Base-by-base conservation (phyloP, 2,329 filamentous ascomycete genomes). In the Venturia pyrina region DNA sequence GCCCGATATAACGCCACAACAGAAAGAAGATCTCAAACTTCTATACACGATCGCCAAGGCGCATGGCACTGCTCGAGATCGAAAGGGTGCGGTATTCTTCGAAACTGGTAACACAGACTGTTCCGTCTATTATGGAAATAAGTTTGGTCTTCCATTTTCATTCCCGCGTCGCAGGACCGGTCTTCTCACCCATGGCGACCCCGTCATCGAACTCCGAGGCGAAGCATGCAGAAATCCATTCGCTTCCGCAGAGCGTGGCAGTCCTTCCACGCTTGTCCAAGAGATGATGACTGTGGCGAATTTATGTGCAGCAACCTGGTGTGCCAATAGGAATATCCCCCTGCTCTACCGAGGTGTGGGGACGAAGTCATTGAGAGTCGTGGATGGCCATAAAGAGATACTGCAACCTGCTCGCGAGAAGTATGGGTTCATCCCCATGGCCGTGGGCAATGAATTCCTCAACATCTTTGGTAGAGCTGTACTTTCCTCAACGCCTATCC, bases 251-350 rank as follows among this genome's bases (percentile, higher is more conserved):
- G 79, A 60, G 73, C 74, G 48, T 46, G 57, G 53, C 62, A 66
- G 28, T 43, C 28, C 24, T 40, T 46, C 13, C 34, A n/a, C 5
- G 17, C 57, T 66, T 28, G 67, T 79, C 73, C 68, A 75, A 75
- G 77, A 82, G 62, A 69, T 78, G 44, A 88, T 88, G 85, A 74
- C 85, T 67, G 72, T 87, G 28, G 84, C 82, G 19, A 78, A 79
- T 65, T 78, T 81, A 62, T 74, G 80, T n/a, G 80, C 78, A 8
- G 82, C 78, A 17, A 69, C 72, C 15, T 86, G 82, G 82, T 82
- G 81, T 69, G 72, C 74, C n/a, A 78, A 82, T 53, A 76, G 83
- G 21, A 73, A 77, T 8, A 79, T 85, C 37, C 83, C 83, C 0
- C 76, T 78, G 59, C 76, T 83, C 62, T 85, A 79, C 69, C 74